Evolutionary conservation across 2,329 filamentous ascomycete genomes (phyloP).

Genomic region (Hypoxylon sp.): DNA sequence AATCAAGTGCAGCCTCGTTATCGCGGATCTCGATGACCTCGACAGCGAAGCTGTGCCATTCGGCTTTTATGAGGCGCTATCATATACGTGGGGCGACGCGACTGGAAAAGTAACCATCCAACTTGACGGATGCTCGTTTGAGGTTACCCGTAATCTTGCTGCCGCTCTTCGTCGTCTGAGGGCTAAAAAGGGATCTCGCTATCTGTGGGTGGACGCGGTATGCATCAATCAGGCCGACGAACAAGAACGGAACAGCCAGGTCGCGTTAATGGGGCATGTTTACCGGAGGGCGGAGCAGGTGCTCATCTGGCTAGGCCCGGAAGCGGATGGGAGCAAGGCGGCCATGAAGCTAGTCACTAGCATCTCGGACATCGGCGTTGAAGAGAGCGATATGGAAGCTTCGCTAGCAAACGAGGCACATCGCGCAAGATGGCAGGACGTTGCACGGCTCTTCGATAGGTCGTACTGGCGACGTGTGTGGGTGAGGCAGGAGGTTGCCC

Average conservation of each 20-base stretch:
- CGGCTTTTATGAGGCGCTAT: constrained; percentile 6
- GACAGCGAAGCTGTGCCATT: constrained; percentile 1
- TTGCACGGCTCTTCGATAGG: constrained; percentile 12
- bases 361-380: background rate
- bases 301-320: constrained; percentile 9
- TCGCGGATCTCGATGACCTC: background rate
- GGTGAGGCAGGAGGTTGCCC: constrained; percentile 10
- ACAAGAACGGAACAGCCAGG: constrained; percentile 6
- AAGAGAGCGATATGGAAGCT: background rate
- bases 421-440: constrained; percentile 6
- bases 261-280: constrained; percentile 3
- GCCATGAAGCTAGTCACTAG: constrained; percentile 9
- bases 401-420: constrained; percentile 4
- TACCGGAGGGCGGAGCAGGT: constrained; percentile 3
- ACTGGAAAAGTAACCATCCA: constrained; percentile 6
- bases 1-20: constrained; percentile 12
- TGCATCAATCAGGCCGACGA: constrained; percentile 9
- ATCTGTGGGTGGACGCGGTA: constrained; percentile 5
- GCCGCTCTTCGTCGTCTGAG: constrained; percentile 4
- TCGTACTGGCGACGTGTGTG: constrained; percentile 16
- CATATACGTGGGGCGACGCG: constrained; percentile 11
- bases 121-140: constrained; percentile 8
- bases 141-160: constrained; percentile 5
- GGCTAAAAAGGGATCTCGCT: background rate
- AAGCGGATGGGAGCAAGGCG: constrained; percentile 3